Evolutionary conservation across 495 filamentous ascomycete genomes (phyloP), one percentile per base, ranked within the genome.

Genomic region (Trichoderma orchidacearum): DNA sequence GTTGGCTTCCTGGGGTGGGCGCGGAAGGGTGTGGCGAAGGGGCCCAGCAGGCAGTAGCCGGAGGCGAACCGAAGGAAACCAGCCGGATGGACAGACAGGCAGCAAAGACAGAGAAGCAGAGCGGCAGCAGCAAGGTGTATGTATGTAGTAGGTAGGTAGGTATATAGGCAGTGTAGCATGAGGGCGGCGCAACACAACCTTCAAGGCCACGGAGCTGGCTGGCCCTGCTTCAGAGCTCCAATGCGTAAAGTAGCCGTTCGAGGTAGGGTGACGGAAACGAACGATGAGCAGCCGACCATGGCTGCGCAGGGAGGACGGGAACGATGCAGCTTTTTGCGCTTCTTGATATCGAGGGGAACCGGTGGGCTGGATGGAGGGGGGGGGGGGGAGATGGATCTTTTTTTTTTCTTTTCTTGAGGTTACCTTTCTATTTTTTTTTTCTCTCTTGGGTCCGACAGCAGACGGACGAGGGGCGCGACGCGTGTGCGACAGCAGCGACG

Each of bases 1-100:
- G 68, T 66, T 68, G 66, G 67, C 61, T 67, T 65, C 62, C 31
- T 36, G 51, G 53, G 35, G 50, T 32, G 53, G 52, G 53, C 53
- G 34, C 27, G 45, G 41, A 50, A 28, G 58, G 41, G 56, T 60
- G 38, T 56, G 36, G 18, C 35, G 38, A n/a, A n/a, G n/a, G n/a
- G n/a, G n/a, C n/a, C n/a, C n/a, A n/a, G n/a, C n/a, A n/a, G 30
- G 53, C 35, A 36, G 53, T 36, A 15, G 34, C 34, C 34, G 34
- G 30, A 41, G 30, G 55, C 28, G 32, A 41, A 56, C 32, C 30
- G 41, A 48, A 52, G 25, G 56, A 15, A 23, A 23, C 41, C 38
- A 45, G 38, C 8, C 12, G 21, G 41, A 48, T 48, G 41, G 41
- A 48, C 7, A 25, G 41, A 48, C 41, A 13, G 41, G 41, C 41